These are phyloP conservation scores for Trypanosoma avium DNA, from an alignment of 208 protist genomes.

Conservation along the genomic window DNA sequence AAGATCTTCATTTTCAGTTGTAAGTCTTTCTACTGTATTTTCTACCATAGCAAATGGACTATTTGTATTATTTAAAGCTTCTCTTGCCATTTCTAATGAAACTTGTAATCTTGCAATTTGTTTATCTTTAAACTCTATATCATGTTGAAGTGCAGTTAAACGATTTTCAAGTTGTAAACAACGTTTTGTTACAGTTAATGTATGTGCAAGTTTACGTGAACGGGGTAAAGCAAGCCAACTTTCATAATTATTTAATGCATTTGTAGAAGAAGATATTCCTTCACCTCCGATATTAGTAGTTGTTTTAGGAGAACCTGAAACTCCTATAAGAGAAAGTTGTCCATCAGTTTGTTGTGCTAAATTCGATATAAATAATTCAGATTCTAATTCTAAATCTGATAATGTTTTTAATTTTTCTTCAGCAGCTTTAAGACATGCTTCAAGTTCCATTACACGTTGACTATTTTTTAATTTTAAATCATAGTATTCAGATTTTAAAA, in stretches of 20 bases:
- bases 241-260: conserved; percentile 33
- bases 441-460: conserved; percentile 78
- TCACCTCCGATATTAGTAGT: background rate
- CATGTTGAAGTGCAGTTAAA: conserved; percentile 50
- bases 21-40: conserved; percentile 61
- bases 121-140: conserved; percentile 65
- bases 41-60: conserved; percentile 84
- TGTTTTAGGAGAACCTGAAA: background rate
- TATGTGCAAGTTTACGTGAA: conserved; percentile 78
- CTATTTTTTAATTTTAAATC: conserved; percentile 78
- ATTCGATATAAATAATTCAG: conserved; percentile 84
- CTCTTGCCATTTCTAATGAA: conserved; percentile 66
- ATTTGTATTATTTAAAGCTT: conserved; percentile 85
- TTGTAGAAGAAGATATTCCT: background rate
- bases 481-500: conserved; percentile 89
- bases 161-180: conserved; percentile 89
- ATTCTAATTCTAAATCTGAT: conserved; percentile 83
- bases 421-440: conserved; percentile 56
- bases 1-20: conserved; percentile 52
- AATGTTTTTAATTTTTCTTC: conserved; percentile 86
- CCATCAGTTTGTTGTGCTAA: conserved; percentile 38
- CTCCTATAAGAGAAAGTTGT: conserved; percentile 28
- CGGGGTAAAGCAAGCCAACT: conserved; percentile 67
- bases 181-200: conserved; percentile 79
- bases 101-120: conserved; percentile 74